Conservation (phyloP, 345 rosid genomes). For the Physaria fendleri region DNA sequence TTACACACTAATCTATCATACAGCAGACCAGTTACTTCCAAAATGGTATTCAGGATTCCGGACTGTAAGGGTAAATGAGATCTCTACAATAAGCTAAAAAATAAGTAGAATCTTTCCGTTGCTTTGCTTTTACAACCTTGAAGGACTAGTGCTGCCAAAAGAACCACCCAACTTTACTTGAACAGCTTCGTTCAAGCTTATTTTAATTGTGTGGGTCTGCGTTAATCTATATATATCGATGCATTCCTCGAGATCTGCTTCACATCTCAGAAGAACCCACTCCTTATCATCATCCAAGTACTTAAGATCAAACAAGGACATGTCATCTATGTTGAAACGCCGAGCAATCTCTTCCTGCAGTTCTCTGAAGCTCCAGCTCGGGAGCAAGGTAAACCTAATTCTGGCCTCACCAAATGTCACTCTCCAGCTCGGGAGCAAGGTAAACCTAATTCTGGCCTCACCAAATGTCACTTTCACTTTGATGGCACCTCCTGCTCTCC, state of each 20-base stretch:
- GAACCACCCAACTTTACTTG: conserved; percentile 31
- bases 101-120: not conserved
- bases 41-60: conserved; percentile 1
- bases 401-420: too few relatives aligned
- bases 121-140: not conserved
- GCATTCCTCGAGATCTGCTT: conserved; percentile 83
- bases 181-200: conserved; percentile 43
- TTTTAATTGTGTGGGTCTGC: conserved; percentile 45
- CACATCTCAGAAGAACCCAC: conserved; percentile 71
- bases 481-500: conserved; percentile 14
- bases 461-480: too few relatives aligned
- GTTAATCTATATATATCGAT: conserved; percentile 51
- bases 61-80: conserved; percentile 2
- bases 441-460: too few relatives aligned
- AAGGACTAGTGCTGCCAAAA: conserved; percentile 23
- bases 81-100: conserved; percentile 11
- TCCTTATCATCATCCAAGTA: conserved; percentile 65
- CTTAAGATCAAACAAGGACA: conserved; percentile 42
- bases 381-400: too few relatives aligned
- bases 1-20: conserved; percentile 15
- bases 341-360: conserved; percentile 52
- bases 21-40: conserved; percentile 12
- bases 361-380: conserved; percentile 43
- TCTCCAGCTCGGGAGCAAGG: too few relatives aligned
- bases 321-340: conserved; percentile 45